These are phyloP conservation scores for Crepidotus variabilis DNA, from an alignment of 768 basidiomycete genomes.

Conservation along the genomic window DNA sequence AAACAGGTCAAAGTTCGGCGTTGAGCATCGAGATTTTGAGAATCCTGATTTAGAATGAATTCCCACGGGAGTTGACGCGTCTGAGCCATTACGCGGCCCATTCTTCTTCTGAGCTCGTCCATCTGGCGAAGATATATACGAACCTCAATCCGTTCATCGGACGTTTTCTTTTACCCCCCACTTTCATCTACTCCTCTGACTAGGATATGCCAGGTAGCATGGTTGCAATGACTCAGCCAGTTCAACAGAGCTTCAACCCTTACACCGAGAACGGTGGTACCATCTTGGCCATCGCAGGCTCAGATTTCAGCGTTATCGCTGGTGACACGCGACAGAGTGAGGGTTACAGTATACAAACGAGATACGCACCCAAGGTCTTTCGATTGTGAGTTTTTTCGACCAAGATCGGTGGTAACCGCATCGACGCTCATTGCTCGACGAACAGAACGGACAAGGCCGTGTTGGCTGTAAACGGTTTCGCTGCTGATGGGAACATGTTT, in stretches of 20 bases:
- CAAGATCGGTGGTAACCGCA: conserved; percentile 1
- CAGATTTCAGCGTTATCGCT: conserved; percentile 91
- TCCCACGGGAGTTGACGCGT: conserved; percentile 38
- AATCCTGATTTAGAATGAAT: conserved; percentile 13
- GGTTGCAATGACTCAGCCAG: conserved; percentile 29
- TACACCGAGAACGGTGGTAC: conserved; percentile 95
- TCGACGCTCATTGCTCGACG: conserved; percentile 7
- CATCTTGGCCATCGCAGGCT: conserved; percentile 92
- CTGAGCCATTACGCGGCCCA: conserved; percentile 41
- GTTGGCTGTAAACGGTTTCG: conserved; percentile 94
- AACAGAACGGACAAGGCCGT: conserved; percentile 87
- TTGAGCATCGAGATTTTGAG: conserved; percentile 7
- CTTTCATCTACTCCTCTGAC: conserved; percentile 1
- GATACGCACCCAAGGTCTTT: conserved; percentile 96
- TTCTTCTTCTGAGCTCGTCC: conserved; percentile 21
- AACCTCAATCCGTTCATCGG: conserved; percentile 14
- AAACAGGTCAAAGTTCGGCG: conserved; percentile 34
- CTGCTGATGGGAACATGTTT: conserved; percentile 96
- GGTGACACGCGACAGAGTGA: conserved; percentile 96
- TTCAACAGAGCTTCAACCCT: conserved; percentile 73
- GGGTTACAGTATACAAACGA: conserved; percentile 97
- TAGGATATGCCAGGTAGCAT: conserved; percentile 34
- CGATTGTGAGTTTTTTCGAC: conserved; percentile 58
- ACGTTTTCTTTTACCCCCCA: conserved; percentile 17
- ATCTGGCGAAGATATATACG: conserved; percentile 25